A percentile compares a stretch with the other conserved stretches of the same genome.
Evolutionary conservation across 176 grass and related monocot species (phyloP).

Genomic region (Oryza punctata): DNA sequence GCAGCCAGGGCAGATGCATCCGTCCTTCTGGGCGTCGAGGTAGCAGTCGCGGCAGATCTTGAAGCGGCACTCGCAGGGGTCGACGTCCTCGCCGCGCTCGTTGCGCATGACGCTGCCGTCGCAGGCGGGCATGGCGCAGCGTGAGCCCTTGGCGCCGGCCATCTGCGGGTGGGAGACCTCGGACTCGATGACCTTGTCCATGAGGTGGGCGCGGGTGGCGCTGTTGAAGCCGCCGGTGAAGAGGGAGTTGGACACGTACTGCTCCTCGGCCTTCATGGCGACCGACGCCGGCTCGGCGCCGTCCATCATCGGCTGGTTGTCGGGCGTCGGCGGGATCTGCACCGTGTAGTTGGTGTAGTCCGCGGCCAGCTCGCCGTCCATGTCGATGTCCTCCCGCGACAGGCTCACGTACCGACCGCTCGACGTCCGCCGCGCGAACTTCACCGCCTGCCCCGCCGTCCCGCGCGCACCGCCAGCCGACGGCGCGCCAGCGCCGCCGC

Average conservation of each 20-base stretch:
- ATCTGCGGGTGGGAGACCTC: slow-evolving; percentile 83
- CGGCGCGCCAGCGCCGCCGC: not conserved
- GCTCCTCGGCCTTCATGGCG: slow-evolving; percentile 91
- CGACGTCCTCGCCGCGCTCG: slow-evolving; percentile 72
- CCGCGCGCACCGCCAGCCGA: slow-evolving; percentile 17
- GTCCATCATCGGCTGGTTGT: slow-evolving; percentile 93
- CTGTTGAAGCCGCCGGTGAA: slow-evolving; percentile 98
- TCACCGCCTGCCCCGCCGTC: slow-evolving; percentile 53
- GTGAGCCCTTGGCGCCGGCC: slow-evolving; percentile 64
- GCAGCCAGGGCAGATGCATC: slow-evolving; percentile 75
- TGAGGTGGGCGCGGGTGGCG: slow-evolving; percentile 89
- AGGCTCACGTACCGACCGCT: slow-evolving; percentile 87
- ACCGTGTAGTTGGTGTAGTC: slow-evolving; percentile 98
- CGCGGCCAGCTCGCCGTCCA: slow-evolving; percentile 61
- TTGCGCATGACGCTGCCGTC: slow-evolving; percentile 85
- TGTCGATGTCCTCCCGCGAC: slow-evolving; percentile 84
- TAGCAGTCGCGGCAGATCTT: slow-evolving; percentile 98
- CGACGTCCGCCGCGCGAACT: slow-evolving; percentile 85
- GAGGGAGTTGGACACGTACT: slow-evolving; percentile 86
- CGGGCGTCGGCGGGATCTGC: slow-evolving; percentile 90
- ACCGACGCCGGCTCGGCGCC: slow-evolving; percentile 45
- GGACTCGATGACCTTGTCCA: slow-evolving; percentile 93
- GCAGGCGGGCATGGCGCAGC: slow-evolving; percentile 86
- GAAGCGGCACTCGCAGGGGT: slow-evolving; percentile 91
- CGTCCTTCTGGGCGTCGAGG: slow-evolving; percentile 82